A percentile compares a stretch with the other conserved stretches of the same genome.
These are phyloP conservation scores for Rosa persica DNA, from an alignment of 306 rosid genomes.

Conservation along the genomic window DNA sequence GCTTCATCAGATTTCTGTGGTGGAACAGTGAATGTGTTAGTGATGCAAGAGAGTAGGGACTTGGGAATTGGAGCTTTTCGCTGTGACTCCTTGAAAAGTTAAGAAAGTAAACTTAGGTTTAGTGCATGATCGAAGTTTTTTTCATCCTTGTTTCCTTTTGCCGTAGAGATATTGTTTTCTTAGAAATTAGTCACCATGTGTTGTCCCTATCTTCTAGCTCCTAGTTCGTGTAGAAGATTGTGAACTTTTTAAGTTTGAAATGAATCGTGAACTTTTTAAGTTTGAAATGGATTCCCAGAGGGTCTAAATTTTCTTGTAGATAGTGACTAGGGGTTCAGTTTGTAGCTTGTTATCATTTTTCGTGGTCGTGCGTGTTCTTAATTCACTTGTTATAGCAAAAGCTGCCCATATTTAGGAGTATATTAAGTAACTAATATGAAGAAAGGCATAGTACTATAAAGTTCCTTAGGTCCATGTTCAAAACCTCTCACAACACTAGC, in stretches of 20 bases:
- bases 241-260: background rate
- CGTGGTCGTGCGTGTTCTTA: no score
- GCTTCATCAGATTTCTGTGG: slow-evolving; percentile 45
- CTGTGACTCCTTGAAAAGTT: background rate
- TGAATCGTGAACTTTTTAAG: no score
- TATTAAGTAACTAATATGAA: no score
- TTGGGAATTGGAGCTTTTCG: background rate
- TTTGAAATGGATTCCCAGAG: background rate
- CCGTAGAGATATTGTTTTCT: background rate
- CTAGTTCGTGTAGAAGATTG: background rate
- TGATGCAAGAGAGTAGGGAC: slow-evolving; percentile 32
- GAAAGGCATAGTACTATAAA: no score
- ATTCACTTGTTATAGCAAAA: no score
- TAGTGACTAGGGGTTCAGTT: background rate
- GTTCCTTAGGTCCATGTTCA: no score
- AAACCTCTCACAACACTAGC: no score
- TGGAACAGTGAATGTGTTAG: slow-evolving; percentile 37
- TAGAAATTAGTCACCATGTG: background rate
- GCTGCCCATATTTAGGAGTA: no score
- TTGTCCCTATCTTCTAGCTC: background rate
- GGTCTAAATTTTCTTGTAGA: background rate
- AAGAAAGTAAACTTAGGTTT: background rate
- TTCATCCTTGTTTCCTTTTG: background rate
- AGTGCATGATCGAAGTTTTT: background rate
- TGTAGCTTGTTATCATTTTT: background rate